Evolutionary conservation across 2,329 filamentous ascomycete species (phyloP).

Genomic region (Alternaria sp.): DNA sequence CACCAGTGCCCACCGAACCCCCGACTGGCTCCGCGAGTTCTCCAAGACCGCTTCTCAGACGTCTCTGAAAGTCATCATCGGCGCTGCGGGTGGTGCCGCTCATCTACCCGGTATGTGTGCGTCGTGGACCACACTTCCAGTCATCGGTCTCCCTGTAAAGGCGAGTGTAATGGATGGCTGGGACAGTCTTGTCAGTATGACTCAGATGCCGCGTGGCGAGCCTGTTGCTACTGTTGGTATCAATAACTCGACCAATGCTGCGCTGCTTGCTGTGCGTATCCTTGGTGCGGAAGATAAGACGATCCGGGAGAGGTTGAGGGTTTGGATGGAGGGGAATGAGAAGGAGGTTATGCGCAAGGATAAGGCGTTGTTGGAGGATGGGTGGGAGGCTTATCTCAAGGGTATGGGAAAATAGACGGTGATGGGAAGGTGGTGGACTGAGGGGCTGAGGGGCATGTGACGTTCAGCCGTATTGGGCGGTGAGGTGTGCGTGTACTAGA

Average conservation of each 20-base stretch:
- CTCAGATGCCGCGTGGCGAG: constrained; percentile 59
- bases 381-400: constrained; percentile 62
- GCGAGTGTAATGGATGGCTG: constrained; percentile 57
- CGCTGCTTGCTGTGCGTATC: constrained; percentile 54
- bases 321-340: constrained; percentile 68
- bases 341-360: constrained; percentile 70
- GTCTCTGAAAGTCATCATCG: constrained; percentile 56
- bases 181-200: constrained; percentile 59
- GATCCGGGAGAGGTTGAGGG: constrained; percentile 64
- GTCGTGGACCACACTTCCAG: constrained; percentile 56
- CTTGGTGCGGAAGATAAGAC: constrained; percentile 56
- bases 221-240: constrained; percentile 54
- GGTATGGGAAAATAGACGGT: constrained; percentile 42
- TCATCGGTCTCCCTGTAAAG: constrained; percentile 60
- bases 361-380: constrained; percentile 60
- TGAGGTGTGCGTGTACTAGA: background rate
- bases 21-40: constrained; percentile 55
- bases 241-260: constrained; percentile 56
- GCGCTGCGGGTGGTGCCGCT: constrained; percentile 57
- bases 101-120: constrained; percentile 61
- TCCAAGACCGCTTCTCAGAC: constrained; percentile 47
- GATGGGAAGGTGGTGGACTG: background rate
- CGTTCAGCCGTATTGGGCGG: too few species aligned
- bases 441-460: background rate
- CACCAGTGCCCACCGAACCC: constrained; percentile 71